phyloP scores from a whole-genome alignment of 179 eudicot species.

The Silene noctiflora region DNA sequence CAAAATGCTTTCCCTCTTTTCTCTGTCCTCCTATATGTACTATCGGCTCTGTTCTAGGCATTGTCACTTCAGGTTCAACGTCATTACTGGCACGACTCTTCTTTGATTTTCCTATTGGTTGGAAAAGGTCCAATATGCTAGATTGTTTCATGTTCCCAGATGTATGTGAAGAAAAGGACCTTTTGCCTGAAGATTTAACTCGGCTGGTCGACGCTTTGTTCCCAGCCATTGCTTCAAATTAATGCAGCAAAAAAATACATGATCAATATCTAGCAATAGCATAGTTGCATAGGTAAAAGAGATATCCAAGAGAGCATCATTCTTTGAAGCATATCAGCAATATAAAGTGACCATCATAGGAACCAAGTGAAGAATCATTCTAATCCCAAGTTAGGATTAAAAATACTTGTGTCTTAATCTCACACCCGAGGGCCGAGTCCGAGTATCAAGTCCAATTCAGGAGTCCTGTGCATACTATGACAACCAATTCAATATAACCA shows the following conservation, averaged over 20 bases:
- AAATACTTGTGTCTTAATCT: no score
- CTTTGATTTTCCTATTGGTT: conserved; percentile 34
- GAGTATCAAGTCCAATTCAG: no score
- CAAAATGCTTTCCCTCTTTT: conserved; percentile 22
- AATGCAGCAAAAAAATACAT: not conserved
- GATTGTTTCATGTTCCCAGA: conserved; percentile 50
- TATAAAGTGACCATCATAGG: no score
- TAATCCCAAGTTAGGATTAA: no score
- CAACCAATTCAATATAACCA: no score
- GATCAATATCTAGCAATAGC: not conserved
- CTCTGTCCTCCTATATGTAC: conserved; percentile 19
- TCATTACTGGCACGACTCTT: conserved; percentile 31
- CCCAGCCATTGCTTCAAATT: conserved; percentile 7
- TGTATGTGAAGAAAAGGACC: conserved; percentile 29
- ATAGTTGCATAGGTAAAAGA: not conserved
- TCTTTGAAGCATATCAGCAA: no score
- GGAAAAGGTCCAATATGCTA: conserved; percentile 50
- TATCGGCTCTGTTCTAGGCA: conserved; percentile 25
- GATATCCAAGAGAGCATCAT: no score
- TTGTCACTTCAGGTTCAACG: conserved; percentile 15
- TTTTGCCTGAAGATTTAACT: conserved; percentile 36
- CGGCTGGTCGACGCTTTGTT: conserved; percentile 8
- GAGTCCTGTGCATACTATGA: no score
- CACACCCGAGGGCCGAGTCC: no score
- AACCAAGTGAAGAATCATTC: no score